phyloP scores from a whole-genome alignment of 73 alveolate genomes.

The Paramecium biaurelia region DNA sequence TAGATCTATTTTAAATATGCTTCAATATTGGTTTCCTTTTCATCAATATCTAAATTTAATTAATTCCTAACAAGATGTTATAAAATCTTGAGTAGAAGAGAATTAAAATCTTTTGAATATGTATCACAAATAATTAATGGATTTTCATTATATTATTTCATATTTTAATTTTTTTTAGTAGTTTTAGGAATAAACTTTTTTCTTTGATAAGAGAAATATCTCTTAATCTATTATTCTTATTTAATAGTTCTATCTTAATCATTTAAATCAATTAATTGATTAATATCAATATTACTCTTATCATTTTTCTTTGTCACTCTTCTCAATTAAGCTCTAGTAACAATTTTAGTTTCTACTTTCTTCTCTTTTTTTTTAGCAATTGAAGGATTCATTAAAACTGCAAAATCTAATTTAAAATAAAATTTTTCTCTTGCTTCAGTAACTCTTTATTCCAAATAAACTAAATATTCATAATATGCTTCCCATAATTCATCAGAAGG shows the following conservation, averaged over 20 bases:
- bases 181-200: not conserved
- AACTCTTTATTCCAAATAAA: not conserved
- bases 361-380: not conserved
- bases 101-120: not conserved
- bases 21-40: not conserved
- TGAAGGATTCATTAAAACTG: slow-evolving; percentile 15
- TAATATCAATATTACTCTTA: not conserved
- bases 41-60: not conserved
- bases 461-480: slow-evolving; percentile 5
- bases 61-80: not conserved
- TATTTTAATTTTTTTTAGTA: not conserved
- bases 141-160: not conserved
- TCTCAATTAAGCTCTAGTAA: not conserved
- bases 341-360: not conserved
- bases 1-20: not conserved
- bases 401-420: slow-evolving; percentile 7
- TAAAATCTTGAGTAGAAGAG: not conserved
- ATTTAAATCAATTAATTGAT: not conserved
- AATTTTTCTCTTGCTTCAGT: slow-evolving; percentile 31
- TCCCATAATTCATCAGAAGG: slow-evolving; percentile 53
- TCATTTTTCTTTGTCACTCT: not conserved
- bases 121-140: not conserved
- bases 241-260: not conserved
- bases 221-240: not conserved
- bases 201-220: not conserved